Base-by-base conservation (phyloP, 768 basidiomycete species). In the Boletus bicolor region DNA sequence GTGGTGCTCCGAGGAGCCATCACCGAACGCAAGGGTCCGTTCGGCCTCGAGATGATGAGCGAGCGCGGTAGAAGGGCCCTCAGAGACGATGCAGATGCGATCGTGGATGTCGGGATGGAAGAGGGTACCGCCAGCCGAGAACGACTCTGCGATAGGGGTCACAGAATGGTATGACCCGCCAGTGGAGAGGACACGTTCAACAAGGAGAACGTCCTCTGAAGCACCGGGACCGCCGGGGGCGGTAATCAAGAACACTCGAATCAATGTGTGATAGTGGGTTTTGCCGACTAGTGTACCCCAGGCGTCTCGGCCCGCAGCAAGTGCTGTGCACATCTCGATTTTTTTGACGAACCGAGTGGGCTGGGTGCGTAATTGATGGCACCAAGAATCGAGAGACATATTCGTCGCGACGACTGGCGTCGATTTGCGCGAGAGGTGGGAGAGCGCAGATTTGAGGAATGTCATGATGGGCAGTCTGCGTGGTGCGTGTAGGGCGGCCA, bases 171-270 rank as follows among this genome's bases (percentile, higher is more conserved):
- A 35, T 3, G 36, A 39, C 14, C 56, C 60, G 9, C 10, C 41
- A 0, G 53, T 43, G 4, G 64, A 62, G 17, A 65, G 55, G 7
- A 65, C 53, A 2, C 64, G 56, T 44, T 65, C 60, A 7, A 65
- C 35, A 5, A 65, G 49, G 1, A 65, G 14, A 0, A 44, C 44
- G 2, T 59, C 54, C 9, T 47, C 49, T 0, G 35, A 36, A 0
- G 12, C 1, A 5, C 38, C 10, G 5, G 35, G 7, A 2, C 7
- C 32, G 8, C 9, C 14, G 1, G 10, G 7, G 2, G 11, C 12
- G n/a, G 60, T 41, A 1, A 1, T 41, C 26, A 62, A 3, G 8
- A 7, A 42, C 7, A 54, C 49, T 4, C 54, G 57, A 10, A 65
- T n/a, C 1, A 65, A 28, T 0, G 59, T 53, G 7, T 65, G 55